These are phyloP conservation scores for Botrytis pseudocinerea DNA, from an alignment of 2,329 filamentous ascomycete genomes.

Conservation along the genomic window DNA sequence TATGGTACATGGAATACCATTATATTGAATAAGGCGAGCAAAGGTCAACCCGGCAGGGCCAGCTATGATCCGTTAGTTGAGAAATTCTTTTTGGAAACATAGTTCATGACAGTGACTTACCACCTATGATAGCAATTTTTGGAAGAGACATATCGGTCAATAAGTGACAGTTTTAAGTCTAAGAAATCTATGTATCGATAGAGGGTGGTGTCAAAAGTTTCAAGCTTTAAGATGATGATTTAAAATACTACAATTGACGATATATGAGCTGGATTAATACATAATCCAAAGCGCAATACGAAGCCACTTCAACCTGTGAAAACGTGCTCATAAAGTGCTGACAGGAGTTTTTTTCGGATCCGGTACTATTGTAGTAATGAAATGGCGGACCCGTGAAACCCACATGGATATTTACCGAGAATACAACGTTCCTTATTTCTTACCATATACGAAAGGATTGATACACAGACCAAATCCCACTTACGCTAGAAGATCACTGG, in stretches of 20 bases:
- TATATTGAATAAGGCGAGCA: slow-evolving; percentile 38
- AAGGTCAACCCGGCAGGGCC: slow-evolving; percentile 41
- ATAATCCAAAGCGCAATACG: neutral
- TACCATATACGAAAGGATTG: neutral
- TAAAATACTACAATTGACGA: neutral
- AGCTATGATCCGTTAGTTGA: slow-evolving; percentile 33
- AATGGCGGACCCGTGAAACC: neutral
- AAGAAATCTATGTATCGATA: neutral
- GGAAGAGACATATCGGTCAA: slow-evolving; percentile 6
- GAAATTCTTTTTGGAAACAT: slow-evolving; percentile 40
- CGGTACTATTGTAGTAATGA: neutral
- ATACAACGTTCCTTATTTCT: neutral
- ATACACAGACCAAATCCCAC: neutral
- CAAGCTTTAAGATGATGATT: neutral
- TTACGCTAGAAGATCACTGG: neutral
- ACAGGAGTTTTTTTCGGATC: slow-evolving; percentile 11
- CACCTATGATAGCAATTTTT: slow-evolving; percentile 14
- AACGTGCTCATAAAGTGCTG: slow-evolving; percentile 15
- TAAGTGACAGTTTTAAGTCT: no score
- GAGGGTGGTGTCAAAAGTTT: neutral
- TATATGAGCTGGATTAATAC: neutral
- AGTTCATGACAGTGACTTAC: slow-evolving; percentile 35
- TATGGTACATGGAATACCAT: slow-evolving; percentile 35
- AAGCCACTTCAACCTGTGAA: neutral
- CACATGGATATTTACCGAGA: neutral